Evolutionary conservation across 768 basidiomycete species (phyloP).

Genomic region (Tulasnella sp.): DNA sequence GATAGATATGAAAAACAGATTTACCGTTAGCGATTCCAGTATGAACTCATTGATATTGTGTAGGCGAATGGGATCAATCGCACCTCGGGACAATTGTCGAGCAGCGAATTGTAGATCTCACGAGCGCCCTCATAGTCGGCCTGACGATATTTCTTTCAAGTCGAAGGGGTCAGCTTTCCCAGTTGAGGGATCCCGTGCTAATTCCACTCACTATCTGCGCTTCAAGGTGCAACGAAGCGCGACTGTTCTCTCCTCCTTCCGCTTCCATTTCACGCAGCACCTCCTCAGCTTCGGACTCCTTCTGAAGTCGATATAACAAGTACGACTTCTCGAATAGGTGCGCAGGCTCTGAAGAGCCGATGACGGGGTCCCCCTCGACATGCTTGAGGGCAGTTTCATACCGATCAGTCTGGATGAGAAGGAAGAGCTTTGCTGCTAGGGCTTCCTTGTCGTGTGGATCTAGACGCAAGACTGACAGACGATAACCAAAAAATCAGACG

Average conservation of each 20-base stretch:
- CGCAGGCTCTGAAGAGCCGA: constrained; percentile 1
- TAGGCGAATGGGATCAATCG: constrained; percentile 25
- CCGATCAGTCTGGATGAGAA: constrained; percentile 78
- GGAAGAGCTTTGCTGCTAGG: constrained; percentile 71
- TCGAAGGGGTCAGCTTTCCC: background rate
- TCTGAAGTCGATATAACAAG: constrained; percentile 72
- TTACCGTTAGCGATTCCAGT: too few relatives aligned
- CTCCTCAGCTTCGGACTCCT: constrained; percentile 52
- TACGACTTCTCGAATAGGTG: constrained; percentile 66
- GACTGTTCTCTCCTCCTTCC: constrained; percentile 28
- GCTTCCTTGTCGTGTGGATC: constrained; percentile 61
- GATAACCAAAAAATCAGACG: background rate
- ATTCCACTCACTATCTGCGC: constrained; percentile 67
- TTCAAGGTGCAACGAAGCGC: constrained; percentile 67
- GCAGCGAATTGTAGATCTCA: constrained; percentile 67
- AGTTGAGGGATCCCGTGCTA: background rate
- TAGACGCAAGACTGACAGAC: constrained; percentile 63
- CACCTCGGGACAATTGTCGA: constrained; percentile 69
- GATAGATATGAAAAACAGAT: background rate
- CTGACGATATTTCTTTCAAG: constrained; percentile 59
- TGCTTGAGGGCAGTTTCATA: constrained; percentile 58
- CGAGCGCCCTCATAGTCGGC: constrained; percentile 63
- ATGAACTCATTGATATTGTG: too few relatives aligned
- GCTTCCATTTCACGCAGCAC: constrained; percentile 36
- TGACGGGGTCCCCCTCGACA: constrained; percentile 29